Conservation (phyloP, 495 filamentous ascomycete genomes). For the Aspergillus mulundensis region DNA sequence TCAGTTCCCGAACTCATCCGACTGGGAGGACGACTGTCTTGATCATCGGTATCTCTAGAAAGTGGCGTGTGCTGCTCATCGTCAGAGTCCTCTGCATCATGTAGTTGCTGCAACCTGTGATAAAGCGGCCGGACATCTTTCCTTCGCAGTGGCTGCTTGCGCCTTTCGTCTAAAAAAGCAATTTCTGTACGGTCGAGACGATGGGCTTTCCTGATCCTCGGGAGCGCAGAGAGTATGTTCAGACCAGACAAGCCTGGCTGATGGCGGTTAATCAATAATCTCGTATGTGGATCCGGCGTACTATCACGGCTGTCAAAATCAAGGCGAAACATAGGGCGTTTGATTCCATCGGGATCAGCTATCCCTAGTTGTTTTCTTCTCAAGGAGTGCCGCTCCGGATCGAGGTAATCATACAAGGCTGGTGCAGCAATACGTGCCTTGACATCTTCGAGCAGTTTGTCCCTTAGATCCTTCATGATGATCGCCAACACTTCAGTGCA, state of each 20-base stretch:
- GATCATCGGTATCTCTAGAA: constrained; percentile 72
- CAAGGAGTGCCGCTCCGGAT: constrained; percentile 69
- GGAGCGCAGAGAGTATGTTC: constrained; percentile 58
- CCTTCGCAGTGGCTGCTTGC: constrained; percentile 54
- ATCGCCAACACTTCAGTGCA: constrained; percentile 74
- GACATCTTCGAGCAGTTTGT: constrained; percentile 81
- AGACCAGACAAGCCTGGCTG: constrained; percentile 37
- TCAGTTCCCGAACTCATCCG: constrained; percentile 65
- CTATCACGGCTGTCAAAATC: constrained; percentile 51
- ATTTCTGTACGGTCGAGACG: constrained; percentile 57
- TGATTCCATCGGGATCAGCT: constrained; percentile 58
- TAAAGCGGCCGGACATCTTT: constrained; percentile 53
- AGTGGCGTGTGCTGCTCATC: constrained; percentile 56
- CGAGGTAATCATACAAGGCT: constrained; percentile 76
- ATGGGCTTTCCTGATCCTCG: constrained; percentile 65
- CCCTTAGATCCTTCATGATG: constrained; percentile 72
- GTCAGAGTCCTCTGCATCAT: constrained; percentile 60
- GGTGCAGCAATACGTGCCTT: constrained; percentile 78
- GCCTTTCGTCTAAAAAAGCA: constrained; percentile 72
- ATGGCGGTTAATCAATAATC: constrained; percentile 25
- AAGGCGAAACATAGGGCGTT: constrained; percentile 44
- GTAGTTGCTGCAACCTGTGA: constrained; percentile 52
- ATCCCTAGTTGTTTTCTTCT: constrained; percentile 78
- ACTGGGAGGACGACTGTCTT: constrained; percentile 75
- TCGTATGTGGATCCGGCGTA: constrained; percentile 63